Conservation (phyloP, 2,329 filamentous ascomycete genomes). For the Fusarium sp. region DNA sequence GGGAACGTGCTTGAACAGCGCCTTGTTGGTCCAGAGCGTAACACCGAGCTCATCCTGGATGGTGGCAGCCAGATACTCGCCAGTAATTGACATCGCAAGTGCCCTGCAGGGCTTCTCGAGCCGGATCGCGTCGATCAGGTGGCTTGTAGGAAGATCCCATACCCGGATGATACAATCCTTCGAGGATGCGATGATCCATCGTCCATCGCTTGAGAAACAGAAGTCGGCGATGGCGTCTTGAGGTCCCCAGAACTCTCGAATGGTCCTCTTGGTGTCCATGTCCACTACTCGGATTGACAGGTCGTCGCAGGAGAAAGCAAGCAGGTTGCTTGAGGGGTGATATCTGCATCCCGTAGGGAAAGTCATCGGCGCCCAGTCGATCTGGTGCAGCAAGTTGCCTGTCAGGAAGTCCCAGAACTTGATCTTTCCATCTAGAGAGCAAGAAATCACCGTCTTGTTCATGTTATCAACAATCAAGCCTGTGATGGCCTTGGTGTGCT, state of each 20-base stretch:
- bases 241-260: constrained; percentile 92
- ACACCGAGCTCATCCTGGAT: constrained; percentile 86
- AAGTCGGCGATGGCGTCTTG: constrained; percentile 81
- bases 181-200: constrained; percentile 92
- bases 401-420: constrained; percentile 99
- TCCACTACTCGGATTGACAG: constrained; percentile 89
- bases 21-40: constrained; percentile 96
- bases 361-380: constrained; percentile 83
- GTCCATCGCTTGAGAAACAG: constrained; percentile 90
- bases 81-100: constrained; percentile 87
- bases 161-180: constrained; percentile 84
- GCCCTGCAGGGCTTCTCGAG: constrained; percentile 84
- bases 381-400: constrained; percentile 81
- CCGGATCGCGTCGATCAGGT: constrained; percentile 92
- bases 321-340: constrained; percentile 84
- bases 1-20: constrained; percentile 88
- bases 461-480: constrained; percentile 90
- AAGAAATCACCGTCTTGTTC: constrained; percentile 87
- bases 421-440: constrained; percentile 88
- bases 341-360: constrained; percentile 83
- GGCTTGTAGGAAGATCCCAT: constrained; percentile 96
- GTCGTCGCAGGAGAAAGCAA: constrained; percentile 91
- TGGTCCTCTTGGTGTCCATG: constrained; percentile 87
- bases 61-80: constrained; percentile 93
- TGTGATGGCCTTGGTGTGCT: constrained; percentile 85